Evolutionary conservation across 2,329 filamentous ascomycete genomes (phyloP).

Genomic region (Pseudophaeomoniella oleicola): DNA sequence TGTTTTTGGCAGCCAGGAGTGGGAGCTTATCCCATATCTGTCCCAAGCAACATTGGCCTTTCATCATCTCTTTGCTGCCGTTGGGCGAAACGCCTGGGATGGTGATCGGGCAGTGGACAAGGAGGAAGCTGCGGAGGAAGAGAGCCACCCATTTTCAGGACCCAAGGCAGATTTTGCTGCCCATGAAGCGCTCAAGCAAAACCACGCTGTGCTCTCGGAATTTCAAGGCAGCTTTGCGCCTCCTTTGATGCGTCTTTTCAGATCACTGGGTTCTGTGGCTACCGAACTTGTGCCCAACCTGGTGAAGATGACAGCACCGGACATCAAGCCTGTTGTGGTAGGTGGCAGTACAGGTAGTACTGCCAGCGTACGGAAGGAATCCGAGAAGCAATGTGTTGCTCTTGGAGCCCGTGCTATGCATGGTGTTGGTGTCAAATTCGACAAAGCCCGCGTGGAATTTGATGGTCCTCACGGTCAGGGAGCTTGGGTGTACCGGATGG

Average conservation of each 20-base stretch:
- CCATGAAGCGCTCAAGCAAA: constrained; percentile 66
- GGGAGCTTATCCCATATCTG: constrained; percentile 80
- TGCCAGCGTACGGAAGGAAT: constrained; percentile 77
- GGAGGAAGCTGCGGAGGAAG: constrained; percentile 26
- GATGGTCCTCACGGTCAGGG: constrained; percentile 41
- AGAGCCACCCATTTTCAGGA: constrained; percentile 61
- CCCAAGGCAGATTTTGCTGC: constrained; percentile 70
- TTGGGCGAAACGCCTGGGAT: constrained; percentile 30
- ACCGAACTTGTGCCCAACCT: constrained; percentile 77
- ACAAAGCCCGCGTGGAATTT: constrained; percentile 63
- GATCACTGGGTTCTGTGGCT: constrained; percentile 61
- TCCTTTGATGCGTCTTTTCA: constrained; percentile 60
- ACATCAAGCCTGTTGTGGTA: constrained; percentile 81
- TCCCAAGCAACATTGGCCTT: constrained; percentile 78
- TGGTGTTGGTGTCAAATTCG: constrained; percentile 68
- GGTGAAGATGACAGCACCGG: constrained; percentile 62
- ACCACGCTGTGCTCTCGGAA: constrained; percentile 55
- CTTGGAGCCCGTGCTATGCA: constrained; percentile 68
- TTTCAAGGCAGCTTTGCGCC: constrained; percentile 61
- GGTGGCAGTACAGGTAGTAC: constrained; percentile 46
- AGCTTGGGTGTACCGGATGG: constrained; percentile 84
- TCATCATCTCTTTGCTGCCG: constrained; percentile 76
- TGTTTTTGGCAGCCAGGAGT: constrained; percentile 74
- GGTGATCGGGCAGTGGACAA: constrained; percentile 26
- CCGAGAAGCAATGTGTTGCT: constrained; percentile 66